Evolutionary conservation across 495 filamentous ascomycete genomes (phyloP), one percentile per base, ranked within the genome.

Genomic region (Penicillium argentinense): DNA sequence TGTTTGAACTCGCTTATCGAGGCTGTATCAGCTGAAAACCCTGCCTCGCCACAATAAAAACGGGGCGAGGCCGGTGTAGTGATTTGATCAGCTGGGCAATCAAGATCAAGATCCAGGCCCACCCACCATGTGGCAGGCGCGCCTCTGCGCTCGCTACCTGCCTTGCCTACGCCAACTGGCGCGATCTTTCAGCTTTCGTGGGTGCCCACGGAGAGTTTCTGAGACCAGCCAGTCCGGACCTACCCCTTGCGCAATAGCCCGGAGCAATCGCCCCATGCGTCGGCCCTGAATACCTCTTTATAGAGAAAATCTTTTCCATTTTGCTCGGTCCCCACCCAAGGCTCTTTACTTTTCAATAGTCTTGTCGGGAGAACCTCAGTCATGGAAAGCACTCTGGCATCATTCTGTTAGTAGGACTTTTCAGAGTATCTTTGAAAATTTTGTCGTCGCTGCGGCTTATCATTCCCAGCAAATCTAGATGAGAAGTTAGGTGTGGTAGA

Each of bases 191-290:
- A n/a, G n/a, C n/a, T n/a, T n/a, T n/a, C n/a, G n/a, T n/a, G n/a
- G n/a, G n/a, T n/a, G n/a, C n/a, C n/a, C n/a, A n/a, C n/a, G n/a
- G n/a, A n/a, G n/a, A n/a, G n/a, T n/a, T n/a, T n/a, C n/a, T n/a
- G n/a, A n/a, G n/a, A n/a, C n/a, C n/a, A n/a, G 21, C 38, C 38
- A 38, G 17, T 47, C 34, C 19, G 9, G 19, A 17, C 12, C 34
- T 3, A 28, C 33, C 32, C 24, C 12, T 14, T 28, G 12, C 9
- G 18, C 4, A 14, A 16, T 45, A 23, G 30, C 42, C 18, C 43
- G 44, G 44, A 47, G 44, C 13, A 39, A 39, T 47, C 24, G 24
- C 44, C 44, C 11, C 13, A 29, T 39, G 27, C 34, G 44, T 18
- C 17, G n/a, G n/a, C 30, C 30, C 6, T 18, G 16, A 18, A 1